Percentiles rank a stretch among this genome's conserved stretches.
Evolutionary conservation across 495 filamentous ascomycete genomes (phyloP).

Genomic region (Bryoglossum gracile): DNA sequence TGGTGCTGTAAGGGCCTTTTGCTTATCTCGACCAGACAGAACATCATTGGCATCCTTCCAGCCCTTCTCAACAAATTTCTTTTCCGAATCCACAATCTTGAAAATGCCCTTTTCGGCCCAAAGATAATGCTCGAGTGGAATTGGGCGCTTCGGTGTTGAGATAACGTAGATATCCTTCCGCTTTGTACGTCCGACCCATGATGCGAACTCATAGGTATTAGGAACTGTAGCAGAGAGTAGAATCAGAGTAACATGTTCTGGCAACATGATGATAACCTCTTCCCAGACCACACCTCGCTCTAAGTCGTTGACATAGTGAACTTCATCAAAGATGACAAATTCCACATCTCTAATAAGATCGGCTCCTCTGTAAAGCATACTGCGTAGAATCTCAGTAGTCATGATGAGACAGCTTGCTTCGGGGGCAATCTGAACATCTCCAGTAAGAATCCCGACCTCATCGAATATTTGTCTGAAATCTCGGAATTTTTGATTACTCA

Average conservation of each 20-base stretch:
- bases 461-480: slow-evolving; percentile 86
- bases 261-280: slow-evolving; percentile 99
- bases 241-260: slow-evolving; percentile 92
- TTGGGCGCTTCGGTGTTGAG: slow-evolving; percentile 89
- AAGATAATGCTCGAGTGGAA: slow-evolving; percentile 91
- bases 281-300: slow-evolving; percentile 98
- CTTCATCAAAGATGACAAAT: slow-evolving; percentile 98
- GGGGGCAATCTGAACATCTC: slow-evolving; percentile 96
- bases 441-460: slow-evolving; percentile 93
- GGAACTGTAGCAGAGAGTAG: slow-evolving; percentile 93
- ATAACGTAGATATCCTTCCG: slow-evolving; percentile 99
- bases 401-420: slow-evolving; percentile 98
- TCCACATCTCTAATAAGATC: slow-evolving; percentile 96
- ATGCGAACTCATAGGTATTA: slow-evolving; percentile 95
- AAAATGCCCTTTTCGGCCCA: slow-evolving; percentile 88
- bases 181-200: slow-evolving; percentile 96
- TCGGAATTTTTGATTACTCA: slow-evolving; percentile 97
- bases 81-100: slow-evolving; percentile 91
- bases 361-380: slow-evolving; percentile 96
- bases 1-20: slow-evolving; percentile 47
- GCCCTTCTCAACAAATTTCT: slow-evolving; percentile 79
- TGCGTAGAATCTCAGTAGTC: slow-evolving; percentile 96
- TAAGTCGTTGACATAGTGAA: slow-evolving; percentile 97
- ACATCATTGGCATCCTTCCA: slow-evolving; percentile 92
- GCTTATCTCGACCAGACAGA: slow-evolving; percentile 74